Conservation (phyloP, 495 filamentous ascomycete genomes). For the Amorphotheca resinae region DNA sequence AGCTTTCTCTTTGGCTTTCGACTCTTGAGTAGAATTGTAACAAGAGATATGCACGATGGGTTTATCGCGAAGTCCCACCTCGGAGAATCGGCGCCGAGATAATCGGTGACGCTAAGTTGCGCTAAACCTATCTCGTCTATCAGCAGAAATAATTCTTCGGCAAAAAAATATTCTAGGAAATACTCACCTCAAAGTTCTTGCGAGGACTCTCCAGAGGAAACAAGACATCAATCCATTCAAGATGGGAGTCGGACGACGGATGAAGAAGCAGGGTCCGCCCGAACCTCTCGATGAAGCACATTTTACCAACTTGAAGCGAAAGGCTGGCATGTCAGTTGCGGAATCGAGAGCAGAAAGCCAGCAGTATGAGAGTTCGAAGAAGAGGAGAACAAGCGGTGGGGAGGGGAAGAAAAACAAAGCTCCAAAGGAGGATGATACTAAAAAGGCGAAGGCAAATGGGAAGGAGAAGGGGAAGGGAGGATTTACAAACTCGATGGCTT, state of each 20-base stretch:
- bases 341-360: slow-evolving; percentile 29
- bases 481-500: slow-evolving; percentile 13
- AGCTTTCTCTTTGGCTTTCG: too few species aligned
- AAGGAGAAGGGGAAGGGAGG: slow-evolving; percentile 23
- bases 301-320: slow-evolving; percentile 63
- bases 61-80: background rate
- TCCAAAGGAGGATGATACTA: slow-evolving; percentile 6
- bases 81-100: background rate
- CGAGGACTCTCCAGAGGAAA: background rate
- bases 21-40: too few species aligned
- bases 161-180: background rate
- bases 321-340: slow-evolving; percentile 45
- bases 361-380: slow-evolving; percentile 37
- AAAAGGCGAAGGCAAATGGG: slow-evolving; percentile 26
- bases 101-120: too few species aligned
- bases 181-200: background rate
- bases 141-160: slow-evolving; percentile 1
- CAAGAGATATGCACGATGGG: background rate
- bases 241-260: slow-evolving; percentile 85
- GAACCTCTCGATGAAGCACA: slow-evolving; percentile 68
- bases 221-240: too few species aligned
- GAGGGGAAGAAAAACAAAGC: slow-evolving; percentile 35
- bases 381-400: slow-evolving; percentile 49
- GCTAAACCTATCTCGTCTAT: background rate
- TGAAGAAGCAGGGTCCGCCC: slow-evolving; percentile 90